Evolutionary conservation across 768 basidiomycete species (phyloP).

Genomic region (Pulveroboletus ravenelii): DNA sequence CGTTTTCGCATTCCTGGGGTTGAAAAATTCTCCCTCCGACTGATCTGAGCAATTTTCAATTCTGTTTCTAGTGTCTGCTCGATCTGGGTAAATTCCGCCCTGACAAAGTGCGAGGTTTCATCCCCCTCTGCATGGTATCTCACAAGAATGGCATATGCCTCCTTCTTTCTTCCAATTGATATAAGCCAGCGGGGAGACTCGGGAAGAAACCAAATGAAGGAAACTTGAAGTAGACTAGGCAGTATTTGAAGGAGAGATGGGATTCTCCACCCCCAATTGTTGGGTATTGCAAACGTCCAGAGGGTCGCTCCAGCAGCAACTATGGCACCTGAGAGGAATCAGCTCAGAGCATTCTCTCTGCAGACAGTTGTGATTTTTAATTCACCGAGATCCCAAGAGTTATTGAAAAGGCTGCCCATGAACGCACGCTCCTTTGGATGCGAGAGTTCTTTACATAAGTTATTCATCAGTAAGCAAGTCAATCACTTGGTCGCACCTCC

Average conservation of each 20-base stretch:
- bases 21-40: background rate
- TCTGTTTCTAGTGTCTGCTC: conserved; percentile 44
- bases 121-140: conserved; percentile 64
- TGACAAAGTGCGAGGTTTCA: conserved; percentile 45
- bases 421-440: conserved; percentile 21
- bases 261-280: conserved; percentile 66
- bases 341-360: background rate
- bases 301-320: conserved; percentile 51
- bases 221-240: conserved; percentile 50
- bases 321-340: conserved; percentile 12
- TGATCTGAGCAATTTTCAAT: background rate
- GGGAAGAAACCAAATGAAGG: conserved; percentile 54
- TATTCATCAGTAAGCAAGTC: too few species aligned
- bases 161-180: conserved; percentile 47
- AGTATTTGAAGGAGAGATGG: conserved; percentile 54
- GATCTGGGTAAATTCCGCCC: conserved; percentile 55
- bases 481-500: conserved; percentile 10
- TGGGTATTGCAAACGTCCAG: conserved; percentile 56
- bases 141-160: conserved; percentile 44
- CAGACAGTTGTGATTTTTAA: background rate
- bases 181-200: conserved; percentile 67
- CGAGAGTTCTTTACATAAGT: conserved; percentile 13
- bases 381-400: conserved; percentile 10
- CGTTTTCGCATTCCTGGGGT: conserved; percentile 16
- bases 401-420: conserved; percentile 10